Conservation (phyloP, 129 eudicot genomes). For the Artemisia argyi region DNA sequence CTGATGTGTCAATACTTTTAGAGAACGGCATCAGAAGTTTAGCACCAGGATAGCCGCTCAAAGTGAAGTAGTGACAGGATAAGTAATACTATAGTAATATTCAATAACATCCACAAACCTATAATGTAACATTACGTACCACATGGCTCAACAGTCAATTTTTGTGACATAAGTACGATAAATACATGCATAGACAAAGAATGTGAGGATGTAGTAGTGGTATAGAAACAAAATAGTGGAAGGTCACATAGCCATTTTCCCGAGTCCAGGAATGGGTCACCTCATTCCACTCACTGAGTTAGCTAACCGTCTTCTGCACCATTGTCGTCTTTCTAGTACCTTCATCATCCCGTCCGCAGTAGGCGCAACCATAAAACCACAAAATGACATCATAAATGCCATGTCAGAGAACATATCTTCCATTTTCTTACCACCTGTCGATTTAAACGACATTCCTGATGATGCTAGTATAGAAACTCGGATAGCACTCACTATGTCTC, state of each 20-base stretch:
- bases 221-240: background rate
- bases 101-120: too few species aligned
- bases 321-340: slow-evolving; percentile 32
- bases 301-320: slow-evolving; percentile 30
- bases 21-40: too few species aligned
- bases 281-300: slow-evolving; percentile 44
- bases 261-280: slow-evolving; percentile 61
- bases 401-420: slow-evolving; percentile 28
- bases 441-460: slow-evolving; percentile 30
- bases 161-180: background rate
- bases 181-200: background rate
- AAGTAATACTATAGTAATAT: too few species aligned
- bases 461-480: slow-evolving; percentile 28
- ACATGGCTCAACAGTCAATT: too few species aligned
- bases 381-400: slow-evolving; percentile 30
- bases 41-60: too few species aligned
- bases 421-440: slow-evolving; percentile 43
- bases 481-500: slow-evolving; percentile 36
- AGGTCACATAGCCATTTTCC: slow-evolving; percentile 37
- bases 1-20: too few species aligned
- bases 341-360: slow-evolving; percentile 42
- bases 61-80: too few species aligned
- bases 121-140: too few species aligned
- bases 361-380: slow-evolving; percentile 36
- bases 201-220: too few species aligned